Evolutionary conservation across 2,329 filamentous ascomycete genomes (phyloP), one percentile per base, ranked within the genome.

Genomic region (Fusarium chlamydosporum): DNA sequence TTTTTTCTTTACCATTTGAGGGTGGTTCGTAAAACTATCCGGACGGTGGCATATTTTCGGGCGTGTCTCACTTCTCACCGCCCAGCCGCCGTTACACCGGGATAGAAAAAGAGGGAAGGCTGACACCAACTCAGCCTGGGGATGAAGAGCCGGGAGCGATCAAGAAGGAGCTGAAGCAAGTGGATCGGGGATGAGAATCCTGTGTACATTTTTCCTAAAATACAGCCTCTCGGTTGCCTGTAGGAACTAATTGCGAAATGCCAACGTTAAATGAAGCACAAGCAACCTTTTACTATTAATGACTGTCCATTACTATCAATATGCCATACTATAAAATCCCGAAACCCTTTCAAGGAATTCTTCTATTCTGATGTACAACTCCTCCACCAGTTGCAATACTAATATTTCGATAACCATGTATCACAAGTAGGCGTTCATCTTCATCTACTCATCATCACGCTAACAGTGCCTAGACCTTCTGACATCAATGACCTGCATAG

Each of bases 131-230:
- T 56, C 56, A 47, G 53, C 48, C 48, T 42, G 18, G 26, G 34
- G 18, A 65, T 43, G 41, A 51, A 42, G 62, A 67, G 56, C 37
- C 34, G 45, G 42, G 55, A 58, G 55, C 34, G 35, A 48, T 31
- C 27, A 47, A 60, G 48, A 53, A 52, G 53, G 31, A 50, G 69
- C 61, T 56, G 69, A 52, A 70, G 61, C 65, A 59, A 70, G 70
- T 67, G 68, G 68, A 67, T 71, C 63, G 64, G 61, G 51, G 68
- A 69, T 67, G 70, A 69, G 72, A 74, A 78, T 76, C 77, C 76
- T 75, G 74, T 78, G 78, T 79, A 79, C 74, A 79, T 79, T 79
- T 79, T 78, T 77, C 68, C 75, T 65, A 72, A 70, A 71, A 76
- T 66, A 57, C 73, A 77, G 69, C 74, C 75, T 75, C 47, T 68